phyloP scores from a whole-genome alignment of 78 protist genomes.

The Dictyostelium brefeldianum region DNA sequence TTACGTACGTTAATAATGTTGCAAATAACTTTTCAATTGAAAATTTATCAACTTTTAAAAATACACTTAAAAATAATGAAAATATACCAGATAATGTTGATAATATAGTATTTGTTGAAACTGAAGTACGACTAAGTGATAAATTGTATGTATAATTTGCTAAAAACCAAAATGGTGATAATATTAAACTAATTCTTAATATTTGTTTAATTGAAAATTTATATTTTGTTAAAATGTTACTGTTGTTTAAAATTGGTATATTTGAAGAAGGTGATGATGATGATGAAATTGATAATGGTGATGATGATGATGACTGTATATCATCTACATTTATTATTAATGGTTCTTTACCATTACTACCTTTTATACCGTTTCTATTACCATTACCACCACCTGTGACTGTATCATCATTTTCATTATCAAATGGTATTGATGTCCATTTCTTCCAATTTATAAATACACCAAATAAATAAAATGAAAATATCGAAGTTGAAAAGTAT shows the following conservation, averaged over 20 bases:
- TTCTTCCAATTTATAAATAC: constrained; percentile 38
- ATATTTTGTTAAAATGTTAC: background rate
- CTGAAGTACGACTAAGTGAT: constrained; percentile 34
- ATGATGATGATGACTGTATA: background rate
- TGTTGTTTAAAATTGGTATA: background rate
- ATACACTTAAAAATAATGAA: constrained; percentile 47
- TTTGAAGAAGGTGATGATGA: background rate
- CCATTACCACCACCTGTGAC: background rate
- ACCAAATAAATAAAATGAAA: constrained; percentile 73
- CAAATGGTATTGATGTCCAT: constrained; percentile 70
- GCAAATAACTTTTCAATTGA: constrained; percentile 59
- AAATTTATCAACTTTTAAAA: constrained; percentile 72
- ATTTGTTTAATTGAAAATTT: constrained; percentile 47
- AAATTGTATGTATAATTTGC: constrained; percentile 72
- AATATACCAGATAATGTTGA: constrained; percentile 63
- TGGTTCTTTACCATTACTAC: background rate
- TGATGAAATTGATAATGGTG: background rate
- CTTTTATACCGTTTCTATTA: background rate
- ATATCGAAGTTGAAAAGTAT: constrained; percentile 58
- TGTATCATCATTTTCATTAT: background rate
- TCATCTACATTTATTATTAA: background rate
- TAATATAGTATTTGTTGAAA: constrained; percentile 65
- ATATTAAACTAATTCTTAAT: constrained; percentile 34
- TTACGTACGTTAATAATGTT: constrained; percentile 49
- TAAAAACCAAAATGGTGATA: constrained; percentile 59